Evolutionary conservation across 768 basidiomycete species (phyloP).

Genomic region (Termitomyces sp.): DNA sequence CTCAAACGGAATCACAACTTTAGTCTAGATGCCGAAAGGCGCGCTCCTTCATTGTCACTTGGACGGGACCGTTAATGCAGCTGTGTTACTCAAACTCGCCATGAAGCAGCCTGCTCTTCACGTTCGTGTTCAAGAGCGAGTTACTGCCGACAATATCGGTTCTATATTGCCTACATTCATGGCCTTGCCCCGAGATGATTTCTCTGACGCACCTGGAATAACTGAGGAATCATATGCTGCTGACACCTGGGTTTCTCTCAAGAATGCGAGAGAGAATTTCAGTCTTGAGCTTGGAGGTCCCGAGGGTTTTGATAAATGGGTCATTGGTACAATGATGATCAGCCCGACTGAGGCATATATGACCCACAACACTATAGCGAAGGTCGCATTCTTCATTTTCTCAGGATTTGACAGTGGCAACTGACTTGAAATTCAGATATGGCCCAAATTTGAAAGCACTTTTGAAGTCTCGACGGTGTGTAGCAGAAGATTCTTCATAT

Average conservation of each 20-base stretch:
- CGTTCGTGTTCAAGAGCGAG: slow-evolving; percentile 36
- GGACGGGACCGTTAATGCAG: slow-evolving; percentile 62
- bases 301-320: slow-evolving; percentile 66
- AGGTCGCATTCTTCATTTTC: slow-evolving; percentile 31
- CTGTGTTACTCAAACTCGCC: slow-evolving; percentile 47
- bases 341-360: slow-evolving; percentile 67
- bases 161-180: slow-evolving; percentile 47
- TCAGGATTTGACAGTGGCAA: background rate
- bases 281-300: slow-evolving; percentile 47
- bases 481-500: background rate
- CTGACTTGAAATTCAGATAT: slow-evolving; percentile 45
- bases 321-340: slow-evolving; percentile 54
- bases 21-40: slow-evolving; percentile 74
- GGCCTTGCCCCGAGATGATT: slow-evolving; percentile 33
- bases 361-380: slow-evolving; percentile 64
- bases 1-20: background rate
- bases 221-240: slow-evolving; percentile 38
- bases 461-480: slow-evolving; percentile 44
- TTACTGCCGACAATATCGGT: slow-evolving; percentile 36
- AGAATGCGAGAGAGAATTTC: slow-evolving; percentile 49
- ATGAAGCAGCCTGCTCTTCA: slow-evolving; percentile 56
- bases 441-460: slow-evolving; percentile 63
- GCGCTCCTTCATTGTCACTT: slow-evolving; percentile 70
- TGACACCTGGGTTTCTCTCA: slow-evolving; percentile 49
- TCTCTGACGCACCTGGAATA: slow-evolving; percentile 26